Base-by-base conservation (phyloP, 495 filamentous ascomycete genomes). In the Bacidia rubella region DNA sequence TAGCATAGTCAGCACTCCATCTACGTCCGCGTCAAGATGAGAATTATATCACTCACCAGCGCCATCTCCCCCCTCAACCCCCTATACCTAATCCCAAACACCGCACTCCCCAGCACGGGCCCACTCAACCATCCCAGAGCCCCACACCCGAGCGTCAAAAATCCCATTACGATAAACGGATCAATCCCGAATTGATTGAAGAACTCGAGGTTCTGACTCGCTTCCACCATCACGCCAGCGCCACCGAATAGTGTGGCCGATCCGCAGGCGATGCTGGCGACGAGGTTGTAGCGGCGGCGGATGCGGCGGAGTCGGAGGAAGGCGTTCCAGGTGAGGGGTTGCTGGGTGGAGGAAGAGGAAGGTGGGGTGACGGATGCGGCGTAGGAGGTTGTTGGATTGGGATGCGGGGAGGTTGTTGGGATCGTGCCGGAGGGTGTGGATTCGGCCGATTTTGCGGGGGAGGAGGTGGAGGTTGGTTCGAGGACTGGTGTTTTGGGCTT, bases 241-340 rank as follows among this genome's bases (percentile, higher is more conserved):
- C 84, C 85, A 5, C 65, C 65, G 0, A 72, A 63, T 0, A 82
- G 83, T 27, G 74, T 75, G 15, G 65, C 60, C n/a, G 77, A 57
- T 27, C 78, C 78, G 38, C 74, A 79, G n/a, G 77, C 60, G 51
- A 94, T 66, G 9, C 84, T 87, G 38, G 84, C 83, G 47, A 70
- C 77, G 38, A 93, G 80, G 57, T 88, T 85, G 75, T 86, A 85
- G 47, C 84, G 77, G 12, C 92, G 84, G 20, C 90, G 86, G 29
- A 78, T 81, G 49, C 83, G 81, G 62, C 92, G 90, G 46, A 97
- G 82, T 57, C 74, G 75, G 76, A 98, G 90, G 78, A 94, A 98
- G 38, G 79, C 79, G 71, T 96, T 84, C 92, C 92, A 98, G 68
- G 60, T 53, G 3, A 62, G 51, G 26, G 47, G 40, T 7, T 22